Evolutionary conservation across 2,329 filamentous ascomycete species (phyloP).

Genomic region (Hymenoscyphus infarciens): DNA sequence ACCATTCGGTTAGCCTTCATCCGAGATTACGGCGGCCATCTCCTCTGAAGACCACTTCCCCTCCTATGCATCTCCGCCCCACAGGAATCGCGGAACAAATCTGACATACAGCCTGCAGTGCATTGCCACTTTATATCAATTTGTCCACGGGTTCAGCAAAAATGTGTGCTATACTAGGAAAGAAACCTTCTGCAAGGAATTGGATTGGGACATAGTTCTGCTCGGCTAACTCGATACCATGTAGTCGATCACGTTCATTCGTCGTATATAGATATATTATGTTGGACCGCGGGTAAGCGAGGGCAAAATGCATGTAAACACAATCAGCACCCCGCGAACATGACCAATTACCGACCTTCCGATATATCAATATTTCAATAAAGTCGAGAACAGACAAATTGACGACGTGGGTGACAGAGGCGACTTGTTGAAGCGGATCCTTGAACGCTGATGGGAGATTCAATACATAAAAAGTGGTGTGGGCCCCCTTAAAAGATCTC

Average conservation of each 20-base stretch:
- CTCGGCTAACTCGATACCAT: neutral
- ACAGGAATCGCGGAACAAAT: neutral
- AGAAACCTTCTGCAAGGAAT: neutral
- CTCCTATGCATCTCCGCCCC: neutral
- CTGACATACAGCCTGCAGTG: conserved; percentile 1
- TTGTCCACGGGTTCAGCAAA: neutral
- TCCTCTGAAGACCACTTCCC: neutral
- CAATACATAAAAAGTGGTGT: too few species aligned
- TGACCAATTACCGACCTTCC: neutral
- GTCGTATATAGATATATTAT: neutral
- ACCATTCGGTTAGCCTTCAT: neutral
- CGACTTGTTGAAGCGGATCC: too few species aligned
- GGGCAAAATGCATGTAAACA: neutral
- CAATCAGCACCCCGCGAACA: neutral
- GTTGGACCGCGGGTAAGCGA: neutral
- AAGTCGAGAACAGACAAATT: neutral
- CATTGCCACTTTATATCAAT: neutral
- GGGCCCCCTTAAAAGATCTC: too few species aligned
- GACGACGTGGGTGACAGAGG: neutral
- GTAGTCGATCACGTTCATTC: neutral
- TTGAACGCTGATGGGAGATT: too few species aligned
- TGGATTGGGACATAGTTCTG: neutral
- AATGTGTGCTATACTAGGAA: neutral
- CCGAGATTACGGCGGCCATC: neutral
- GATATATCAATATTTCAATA: neutral